These are phyloP conservation scores for Raphanus raphanistrum DNA, from an alignment of 345 rosid species.

Conservation along the genomic window DNA sequence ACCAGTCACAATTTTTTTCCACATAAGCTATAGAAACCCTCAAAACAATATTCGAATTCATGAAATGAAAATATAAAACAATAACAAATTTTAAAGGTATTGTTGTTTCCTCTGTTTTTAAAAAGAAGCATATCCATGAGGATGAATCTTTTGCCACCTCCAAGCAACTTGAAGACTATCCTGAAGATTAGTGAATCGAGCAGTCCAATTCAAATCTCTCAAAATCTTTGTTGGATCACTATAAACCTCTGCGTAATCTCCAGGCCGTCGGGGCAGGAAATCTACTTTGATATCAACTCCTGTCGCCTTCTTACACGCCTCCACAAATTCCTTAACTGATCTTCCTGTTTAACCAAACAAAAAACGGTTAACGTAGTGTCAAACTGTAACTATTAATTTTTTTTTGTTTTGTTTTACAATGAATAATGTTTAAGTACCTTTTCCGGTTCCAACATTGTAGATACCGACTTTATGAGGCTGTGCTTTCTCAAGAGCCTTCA, in stretches of 20 bases:
- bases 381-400: neutral
- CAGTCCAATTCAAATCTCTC: constrained; percentile 88
- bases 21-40: neutral
- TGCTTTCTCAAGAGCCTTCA: constrained; percentile 89
- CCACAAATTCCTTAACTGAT: constrained; percentile 93
- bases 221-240: constrained; percentile 84
- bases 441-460: constrained; percentile 97
- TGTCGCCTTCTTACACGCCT: constrained; percentile 96
- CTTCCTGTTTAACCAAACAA: constrained; percentile 47
- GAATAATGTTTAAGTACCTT: constrained; percentile 40
- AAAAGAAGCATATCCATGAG: constrained; percentile 58
- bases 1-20: neutral
- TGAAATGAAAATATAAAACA: neutral
- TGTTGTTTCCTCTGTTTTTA: constrained; percentile 19
- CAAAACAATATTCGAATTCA: constrained; percentile 5
- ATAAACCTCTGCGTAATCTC: constrained; percentile 91
- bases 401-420: neutral
- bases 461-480: constrained; percentile 74
- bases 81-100: neutral
- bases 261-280: constrained; percentile 84
- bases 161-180: constrained; percentile 76
- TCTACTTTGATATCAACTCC: constrained; percentile 69
- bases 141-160: constrained; percentile 95
- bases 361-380: neutral
- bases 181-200: constrained; percentile 66